phyloP scores from a whole-genome alignment of 2,329 filamentous ascomycete genomes.

The Coniochaeta sp. region DNA sequence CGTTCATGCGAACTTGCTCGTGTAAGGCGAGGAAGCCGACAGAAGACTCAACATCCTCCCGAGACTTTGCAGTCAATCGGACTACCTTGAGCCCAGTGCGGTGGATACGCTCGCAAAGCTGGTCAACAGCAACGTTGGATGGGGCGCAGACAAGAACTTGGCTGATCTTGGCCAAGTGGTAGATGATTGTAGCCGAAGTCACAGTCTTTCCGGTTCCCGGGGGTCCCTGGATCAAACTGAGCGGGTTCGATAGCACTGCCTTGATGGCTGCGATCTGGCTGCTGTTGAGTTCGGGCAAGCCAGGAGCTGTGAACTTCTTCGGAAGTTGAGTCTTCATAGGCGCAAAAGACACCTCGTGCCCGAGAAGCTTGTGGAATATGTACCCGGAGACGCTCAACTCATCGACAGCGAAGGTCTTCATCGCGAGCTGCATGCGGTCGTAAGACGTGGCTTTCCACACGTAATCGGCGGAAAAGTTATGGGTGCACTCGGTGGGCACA shows the following conservation, averaged over 20 bases:
- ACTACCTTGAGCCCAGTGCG: conserved; percentile 92
- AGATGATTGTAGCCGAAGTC: conserved; percentile 97
- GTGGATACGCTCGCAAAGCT: conserved; percentile 95
- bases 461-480: conserved; percentile 97
- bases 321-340: conserved; percentile 94
- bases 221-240: conserved; percentile 93
- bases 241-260: conserved; percentile 83
- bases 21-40: conserved; percentile 93
- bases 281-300: conserved; percentile 86
- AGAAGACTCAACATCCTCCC: conserved; percentile 97
- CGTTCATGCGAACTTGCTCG: conserved; percentile 95
- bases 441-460: conserved; percentile 99
- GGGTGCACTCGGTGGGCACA: conserved; percentile 90
- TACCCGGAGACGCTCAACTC: conserved; percentile 98
- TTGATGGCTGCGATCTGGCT: conserved; percentile 97
- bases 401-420: conserved; percentile 98
- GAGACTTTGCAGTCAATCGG: conserved; percentile 95
- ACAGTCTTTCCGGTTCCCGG: conserved; percentile 98
- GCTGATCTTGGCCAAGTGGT: conserved; percentile 92
- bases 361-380: conserved; percentile 94
- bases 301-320: conserved; percentile 93
- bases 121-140: conserved; percentile 96
- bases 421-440: conserved; percentile 96
- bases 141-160: conserved; percentile 95
- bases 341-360: conserved; percentile 87